Percentiles rank a stretch among this genome's conserved stretches.
Evolutionary conservation across 371 early-diverging fungal genomes (phyloP).

Genomic region (Apophysomyces elegans): DNA sequence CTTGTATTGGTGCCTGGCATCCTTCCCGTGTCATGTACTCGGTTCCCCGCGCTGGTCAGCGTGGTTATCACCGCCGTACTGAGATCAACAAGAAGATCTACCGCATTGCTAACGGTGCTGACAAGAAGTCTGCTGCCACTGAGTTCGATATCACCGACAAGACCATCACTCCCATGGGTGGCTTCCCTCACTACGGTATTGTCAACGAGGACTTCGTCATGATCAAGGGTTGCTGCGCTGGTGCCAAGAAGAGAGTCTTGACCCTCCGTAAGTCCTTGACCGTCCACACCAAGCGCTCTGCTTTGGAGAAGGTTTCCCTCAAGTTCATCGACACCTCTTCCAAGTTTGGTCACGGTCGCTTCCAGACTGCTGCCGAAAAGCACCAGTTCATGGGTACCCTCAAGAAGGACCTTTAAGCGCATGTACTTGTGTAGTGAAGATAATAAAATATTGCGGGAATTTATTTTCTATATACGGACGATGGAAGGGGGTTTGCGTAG

Average conservation of each 20-base stretch:
- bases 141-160: slow-evolving; percentile 99
- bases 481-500: not conserved
- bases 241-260: slow-evolving; percentile 98
- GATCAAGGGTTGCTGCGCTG: slow-evolving; percentile 99
- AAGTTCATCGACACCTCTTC: slow-evolving; percentile 99
- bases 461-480: not conserved
- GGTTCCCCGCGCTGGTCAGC: slow-evolving; percentile 99
- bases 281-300: slow-evolving; percentile 92
- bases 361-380: slow-evolving; percentile 99
- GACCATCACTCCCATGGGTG: slow-evolving; percentile 98
- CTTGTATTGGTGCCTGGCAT: slow-evolving; percentile 99
- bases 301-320: slow-evolving; percentile 95
- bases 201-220: slow-evolving; percentile 99
- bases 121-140: slow-evolving; percentile 89
- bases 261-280: slow-evolving; percentile 98
- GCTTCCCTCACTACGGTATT: slow-evolving; percentile 99
- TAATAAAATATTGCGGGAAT: not conserved
- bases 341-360: slow-evolving; percentile 99
- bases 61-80: slow-evolving; percentile 99
- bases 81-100: slow-evolving; percentile 99
- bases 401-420: slow-evolving; percentile 78
- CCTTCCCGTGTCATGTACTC: slow-evolving; percentile 99
- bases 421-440: not conserved
- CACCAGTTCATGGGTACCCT: slow-evolving; percentile 93
- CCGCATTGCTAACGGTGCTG: slow-evolving; percentile 95